Evolutionary conservation across 2,329 filamentous ascomycete species (phyloP).

Genomic region (Exserohilum turcica): DNA sequence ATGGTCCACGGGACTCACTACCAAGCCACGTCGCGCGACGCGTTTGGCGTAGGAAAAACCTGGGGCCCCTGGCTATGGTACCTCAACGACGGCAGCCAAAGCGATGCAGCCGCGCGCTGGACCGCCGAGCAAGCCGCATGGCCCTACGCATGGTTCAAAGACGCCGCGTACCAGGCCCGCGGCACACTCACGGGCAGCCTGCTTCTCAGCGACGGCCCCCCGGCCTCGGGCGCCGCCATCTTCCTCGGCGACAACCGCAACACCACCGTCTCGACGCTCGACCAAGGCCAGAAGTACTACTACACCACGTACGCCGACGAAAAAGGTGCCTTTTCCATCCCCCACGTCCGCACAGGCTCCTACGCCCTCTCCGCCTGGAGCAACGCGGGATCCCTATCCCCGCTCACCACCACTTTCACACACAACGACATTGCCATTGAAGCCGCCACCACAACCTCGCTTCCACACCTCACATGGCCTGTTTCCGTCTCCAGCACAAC

Average conservation of each 20-base stretch:
- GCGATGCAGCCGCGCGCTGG: conserved; percentile 50
- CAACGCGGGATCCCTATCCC: conserved; percentile 51
- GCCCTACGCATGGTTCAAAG: conserved; percentile 58
- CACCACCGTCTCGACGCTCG: conserved; percentile 53
- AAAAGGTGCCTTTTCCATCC: conserved; percentile 52
- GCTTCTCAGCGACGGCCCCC: conserved; percentile 54
- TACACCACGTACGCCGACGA: conserved; percentile 56
- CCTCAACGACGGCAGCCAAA: conserved; percentile 55
- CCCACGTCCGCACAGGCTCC: conserved; percentile 51
- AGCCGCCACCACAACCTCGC: conserved; percentile 42
- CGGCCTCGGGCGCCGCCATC: conserved; percentile 55
- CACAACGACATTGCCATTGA: conserved; percentile 50
- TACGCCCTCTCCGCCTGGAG: conserved; percentile 60
- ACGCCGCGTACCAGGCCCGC: conserved; percentile 56
- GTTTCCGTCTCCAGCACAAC: conserved; percentile 39
- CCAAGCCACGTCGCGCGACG: conserved; percentile 38
- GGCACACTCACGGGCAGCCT: conserved; percentile 54
- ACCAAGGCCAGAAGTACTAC: conserved; percentile 57
- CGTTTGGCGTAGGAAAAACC: conserved; percentile 44
- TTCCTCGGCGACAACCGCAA: conserved; percentile 58
- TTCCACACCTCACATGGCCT: conserved; percentile 51
- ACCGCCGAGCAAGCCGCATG: conserved; percentile 52
- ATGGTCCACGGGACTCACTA: conserved; percentile 59
- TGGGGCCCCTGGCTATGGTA: conserved; percentile 51
- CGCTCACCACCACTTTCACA: conserved; percentile 54